These are phyloP conservation scores for Penstemon barbatus DNA, from an alignment of 257 asterid genomes.

Conservation along the genomic window DNA sequence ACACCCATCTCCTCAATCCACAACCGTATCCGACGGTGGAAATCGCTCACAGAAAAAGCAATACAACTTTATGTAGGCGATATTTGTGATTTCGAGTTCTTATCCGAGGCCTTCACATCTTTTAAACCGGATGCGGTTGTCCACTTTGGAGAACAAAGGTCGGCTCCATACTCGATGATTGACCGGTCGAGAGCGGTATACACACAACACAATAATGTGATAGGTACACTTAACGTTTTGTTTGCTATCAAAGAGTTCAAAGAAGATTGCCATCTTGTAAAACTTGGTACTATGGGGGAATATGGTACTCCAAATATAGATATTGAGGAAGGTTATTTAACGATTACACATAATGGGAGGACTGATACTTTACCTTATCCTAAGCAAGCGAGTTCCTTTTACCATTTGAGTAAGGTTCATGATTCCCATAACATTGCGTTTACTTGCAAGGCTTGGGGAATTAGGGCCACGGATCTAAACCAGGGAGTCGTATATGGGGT, in stretches of 20 bases:
- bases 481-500: constrained; percentile 97
- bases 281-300: constrained; percentile 99
- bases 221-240: constrained; percentile 86
- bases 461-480: constrained; percentile 89
- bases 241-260: constrained; percentile 87
- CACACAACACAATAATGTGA: constrained; percentile 88
- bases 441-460: constrained; percentile 96
- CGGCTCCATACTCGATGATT: constrained; percentile 98
- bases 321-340: constrained; percentile 91
- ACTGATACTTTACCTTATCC: constrained; percentile 93
- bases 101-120: constrained; percentile 69
- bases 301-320: constrained; percentile 97
- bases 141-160: constrained; percentile 95
- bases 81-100: constrained; percentile 87
- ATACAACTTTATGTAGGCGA: constrained; percentile 78
- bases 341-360: constrained; percentile 88
- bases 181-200: constrained; percentile 87
- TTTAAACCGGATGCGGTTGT: constrained; percentile 87
- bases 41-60: constrained; percentile 72
- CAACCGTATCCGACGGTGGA: constrained; percentile 79
- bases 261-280: constrained; percentile 94
- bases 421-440: constrained; percentile 93
- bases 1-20: constrained; percentile 90
- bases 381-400: constrained; percentile 91
- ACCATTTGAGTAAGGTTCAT: constrained; percentile 92